Conservation (phyloP, 257 asterid species). For the Przewalskia tangutica region DNA sequence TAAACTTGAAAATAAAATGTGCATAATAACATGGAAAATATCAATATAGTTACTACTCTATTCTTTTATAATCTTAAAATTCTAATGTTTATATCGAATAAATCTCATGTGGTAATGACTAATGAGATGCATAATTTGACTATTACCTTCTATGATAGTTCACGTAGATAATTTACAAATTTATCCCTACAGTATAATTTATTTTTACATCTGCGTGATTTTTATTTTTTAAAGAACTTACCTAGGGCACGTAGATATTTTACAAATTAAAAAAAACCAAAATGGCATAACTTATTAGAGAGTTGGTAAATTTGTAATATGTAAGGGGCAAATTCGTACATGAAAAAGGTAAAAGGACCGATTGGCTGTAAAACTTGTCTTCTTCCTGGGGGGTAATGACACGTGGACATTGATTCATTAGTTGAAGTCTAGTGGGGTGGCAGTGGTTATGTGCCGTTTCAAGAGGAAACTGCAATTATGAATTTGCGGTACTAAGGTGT, state of each 20-base stretch:
- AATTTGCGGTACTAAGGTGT: background rate
- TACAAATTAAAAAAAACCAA: background rate
- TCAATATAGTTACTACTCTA: background rate
- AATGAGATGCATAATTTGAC: background rate
- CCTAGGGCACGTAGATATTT: no score
- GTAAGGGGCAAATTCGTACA: constrained; percentile 1
- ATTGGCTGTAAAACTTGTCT: constrained; percentile 19
- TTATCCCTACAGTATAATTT: no score
- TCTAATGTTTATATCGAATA: background rate
- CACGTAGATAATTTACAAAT: no score
- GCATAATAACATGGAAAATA: background rate
- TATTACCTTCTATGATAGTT: background rate
- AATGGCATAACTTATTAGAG: background rate
- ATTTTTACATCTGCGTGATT: no score
- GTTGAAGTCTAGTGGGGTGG: background rate
- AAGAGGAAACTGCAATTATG: background rate
- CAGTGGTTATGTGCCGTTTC: background rate
- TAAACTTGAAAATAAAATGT: background rate
- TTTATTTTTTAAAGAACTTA: no score
- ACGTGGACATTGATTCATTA: constrained; percentile 8
- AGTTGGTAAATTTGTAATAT: background rate
- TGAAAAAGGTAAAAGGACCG: constrained; percentile 2
- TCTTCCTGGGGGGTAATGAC: constrained; percentile 26
- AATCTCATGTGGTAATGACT: background rate
- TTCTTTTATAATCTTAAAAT: no score